Conservation (phyloP, 2,329 filamentous ascomycete genomes). For the Hypomyces rosellus region DNA sequence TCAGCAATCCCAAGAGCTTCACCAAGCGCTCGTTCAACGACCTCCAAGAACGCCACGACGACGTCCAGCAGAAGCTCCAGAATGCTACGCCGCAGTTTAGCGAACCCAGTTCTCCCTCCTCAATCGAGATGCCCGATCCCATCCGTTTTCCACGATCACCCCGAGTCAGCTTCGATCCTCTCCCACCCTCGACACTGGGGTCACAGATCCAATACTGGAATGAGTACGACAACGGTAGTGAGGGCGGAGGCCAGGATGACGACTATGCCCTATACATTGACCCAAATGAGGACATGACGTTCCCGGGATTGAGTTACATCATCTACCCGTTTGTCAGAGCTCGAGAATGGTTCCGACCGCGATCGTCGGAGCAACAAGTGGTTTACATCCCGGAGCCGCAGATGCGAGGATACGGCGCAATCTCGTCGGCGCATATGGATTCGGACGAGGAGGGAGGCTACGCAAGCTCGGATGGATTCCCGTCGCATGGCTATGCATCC, state of each 20-base stretch:
- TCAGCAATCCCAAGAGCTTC: slow-evolving; percentile 64
- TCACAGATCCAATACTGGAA: slow-evolving; percentile 63
- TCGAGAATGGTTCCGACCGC: slow-evolving; percentile 41
- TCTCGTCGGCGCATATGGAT: slow-evolving; percentile 24
- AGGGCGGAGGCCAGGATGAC: slow-evolving; percentile 51
- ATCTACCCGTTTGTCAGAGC: slow-evolving; percentile 44
- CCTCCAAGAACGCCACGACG: slow-evolving; percentile 45
- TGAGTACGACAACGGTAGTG: slow-evolving; percentile 79
- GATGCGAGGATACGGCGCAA: slow-evolving; percentile 26
- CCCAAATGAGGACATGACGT: slow-evolving; percentile 54
- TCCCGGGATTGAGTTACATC: slow-evolving; percentile 57
- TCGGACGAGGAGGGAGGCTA: slow-evolving; percentile 45
- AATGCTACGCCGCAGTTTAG: slow-evolving; percentile 36
- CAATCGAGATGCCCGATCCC: slow-evolving; percentile 17
- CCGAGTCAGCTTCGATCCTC: slow-evolving; percentile 23
- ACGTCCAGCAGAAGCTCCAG: slow-evolving; percentile 42
- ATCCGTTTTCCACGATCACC: background rate
- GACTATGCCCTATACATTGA: slow-evolving; percentile 70
- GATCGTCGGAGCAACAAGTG: slow-evolving; percentile 20
- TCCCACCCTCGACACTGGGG: slow-evolving; percentile 23
- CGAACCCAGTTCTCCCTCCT: slow-evolving; percentile 33
- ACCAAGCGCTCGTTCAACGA: slow-evolving; percentile 57
- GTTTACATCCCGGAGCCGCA: slow-evolving; percentile 11
- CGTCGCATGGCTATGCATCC: slow-evolving; percentile 43
- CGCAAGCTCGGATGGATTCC: slow-evolving; percentile 47